Percentiles rank a stretch among this genome's conserved stretches.
Evolutionary conservation across 2,329 filamentous ascomycete genomes (phyloP).

Genomic region (Fusarium sp.): DNA sequence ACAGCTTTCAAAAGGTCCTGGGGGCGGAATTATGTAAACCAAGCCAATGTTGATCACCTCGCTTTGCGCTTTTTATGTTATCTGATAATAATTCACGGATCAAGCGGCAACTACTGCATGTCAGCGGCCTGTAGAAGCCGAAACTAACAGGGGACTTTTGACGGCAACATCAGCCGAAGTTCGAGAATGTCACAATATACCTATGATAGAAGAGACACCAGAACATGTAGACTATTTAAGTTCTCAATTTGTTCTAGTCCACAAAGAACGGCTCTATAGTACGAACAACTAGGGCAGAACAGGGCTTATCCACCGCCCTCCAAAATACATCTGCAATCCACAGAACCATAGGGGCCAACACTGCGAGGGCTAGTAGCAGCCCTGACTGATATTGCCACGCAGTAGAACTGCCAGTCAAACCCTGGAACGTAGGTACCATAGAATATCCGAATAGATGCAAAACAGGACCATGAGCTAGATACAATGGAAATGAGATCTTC

Average conservation of each 20-base stretch:
- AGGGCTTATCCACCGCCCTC: background rate
- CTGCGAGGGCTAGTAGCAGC: background rate
- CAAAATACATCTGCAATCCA: background rate
- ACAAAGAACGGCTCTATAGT: background rate
- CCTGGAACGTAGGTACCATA: background rate
- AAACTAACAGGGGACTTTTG: too few relatives aligned
- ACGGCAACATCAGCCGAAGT: too few relatives aligned
- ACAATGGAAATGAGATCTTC: background rate
- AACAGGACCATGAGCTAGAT: background rate
- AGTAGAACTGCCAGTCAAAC: background rate
- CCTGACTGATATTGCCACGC: background rate
- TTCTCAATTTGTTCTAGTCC: background rate
- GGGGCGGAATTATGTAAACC: background rate
- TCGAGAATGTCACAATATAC: background rate
- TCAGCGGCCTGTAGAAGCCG: background rate
- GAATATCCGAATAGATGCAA: background rate
- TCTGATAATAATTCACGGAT: background rate
- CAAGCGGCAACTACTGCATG: background rate
- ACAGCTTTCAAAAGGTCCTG: background rate
- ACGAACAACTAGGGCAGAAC: background rate
- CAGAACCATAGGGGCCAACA: background rate
- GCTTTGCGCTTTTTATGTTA: background rate
- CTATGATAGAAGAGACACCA: too few relatives aligned
- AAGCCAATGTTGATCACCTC: background rate
- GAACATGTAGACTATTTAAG: accelerated